phyloP scores from a whole-genome alignment of 129 eudicot species.

The Apium graveolens region DNA sequence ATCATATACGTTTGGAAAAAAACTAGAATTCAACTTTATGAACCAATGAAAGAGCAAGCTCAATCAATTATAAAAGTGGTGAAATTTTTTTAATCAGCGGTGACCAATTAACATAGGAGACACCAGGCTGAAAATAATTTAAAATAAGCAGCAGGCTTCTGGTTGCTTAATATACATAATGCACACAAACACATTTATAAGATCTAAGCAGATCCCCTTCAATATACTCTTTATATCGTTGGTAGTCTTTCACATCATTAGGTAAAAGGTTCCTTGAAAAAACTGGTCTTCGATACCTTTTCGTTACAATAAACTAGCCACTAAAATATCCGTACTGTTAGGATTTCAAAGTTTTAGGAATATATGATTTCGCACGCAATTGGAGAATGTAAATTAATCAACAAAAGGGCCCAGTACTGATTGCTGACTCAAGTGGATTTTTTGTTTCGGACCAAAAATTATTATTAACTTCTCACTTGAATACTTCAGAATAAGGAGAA shows the following conservation, averaged over 20 bases:
- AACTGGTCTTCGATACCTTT: conserved; percentile 19
- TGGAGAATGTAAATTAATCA: neutral
- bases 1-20: conserved; percentile 9
- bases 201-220: conserved; percentile 32
- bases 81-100: neutral
- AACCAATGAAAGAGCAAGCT: conserved; percentile 29
- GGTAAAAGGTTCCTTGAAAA: conserved; percentile 50
- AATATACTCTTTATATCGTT: conserved; percentile 31
- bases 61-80: neutral
- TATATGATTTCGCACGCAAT: conserved; percentile 2
- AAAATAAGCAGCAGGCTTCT: conserved; percentile 1
- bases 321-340: conserved; percentile 15
- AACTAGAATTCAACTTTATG: conserved; percentile 32
- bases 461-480: no score
- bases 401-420: neutral
- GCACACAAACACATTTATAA: neutral
- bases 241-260: conserved; percentile 62
- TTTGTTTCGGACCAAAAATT: no score
- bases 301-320: conserved; percentile 28
- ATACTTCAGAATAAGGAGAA: no score
- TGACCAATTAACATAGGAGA: neutral
- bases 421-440: neutral
- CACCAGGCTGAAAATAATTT: neutral
- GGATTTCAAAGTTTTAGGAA: neutral
- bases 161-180: neutral